phyloP scores from a whole-genome alignment of 116 monocot genomes.

The Thalassia testudinum region DNA sequence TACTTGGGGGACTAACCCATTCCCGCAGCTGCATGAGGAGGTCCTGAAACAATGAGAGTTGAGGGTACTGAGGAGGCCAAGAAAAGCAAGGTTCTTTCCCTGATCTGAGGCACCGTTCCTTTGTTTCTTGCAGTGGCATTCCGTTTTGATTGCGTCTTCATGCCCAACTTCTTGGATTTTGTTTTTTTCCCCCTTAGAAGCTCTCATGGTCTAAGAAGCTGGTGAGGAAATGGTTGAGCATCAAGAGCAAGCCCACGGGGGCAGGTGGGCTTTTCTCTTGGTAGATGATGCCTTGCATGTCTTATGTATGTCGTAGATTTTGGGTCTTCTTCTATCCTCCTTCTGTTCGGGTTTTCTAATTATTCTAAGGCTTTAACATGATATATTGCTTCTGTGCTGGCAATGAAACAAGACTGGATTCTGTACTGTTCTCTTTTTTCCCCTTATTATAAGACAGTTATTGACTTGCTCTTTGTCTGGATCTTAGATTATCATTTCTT shows the following conservation, averaged over 20 bases:
- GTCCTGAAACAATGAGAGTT: no score
- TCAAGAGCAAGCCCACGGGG: slow-evolving; percentile 25
- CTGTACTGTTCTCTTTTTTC: background rate
- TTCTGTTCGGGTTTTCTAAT: background rate
- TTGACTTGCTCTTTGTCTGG: no score
- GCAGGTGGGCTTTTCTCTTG: slow-evolving; percentile 17
- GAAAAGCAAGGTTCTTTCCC: no score
- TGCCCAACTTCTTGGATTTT: no score
- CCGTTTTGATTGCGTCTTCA: no score
- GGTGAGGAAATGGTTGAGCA: slow-evolving; percentile 47
- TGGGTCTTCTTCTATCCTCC: background rate
- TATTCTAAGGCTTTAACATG: background rate
- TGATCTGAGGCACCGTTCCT: no score
- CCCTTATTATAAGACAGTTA: no score
- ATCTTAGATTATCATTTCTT: no score
- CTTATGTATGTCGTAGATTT: background rate
- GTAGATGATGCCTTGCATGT: slow-evolving; percentile 8
- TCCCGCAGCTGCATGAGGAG: no score
- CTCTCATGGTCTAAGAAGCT: slow-evolving; percentile 45
- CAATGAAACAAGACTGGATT: slow-evolving; percentile 14
- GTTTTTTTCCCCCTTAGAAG: slow-evolving; percentile 17
- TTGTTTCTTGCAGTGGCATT: no score
- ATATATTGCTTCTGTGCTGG: background rate
- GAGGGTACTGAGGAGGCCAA: no score
- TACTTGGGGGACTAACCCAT: no score